Conservation (phyloP, 2,329 filamentous ascomycete species). For the Microsporum canis region DNA sequence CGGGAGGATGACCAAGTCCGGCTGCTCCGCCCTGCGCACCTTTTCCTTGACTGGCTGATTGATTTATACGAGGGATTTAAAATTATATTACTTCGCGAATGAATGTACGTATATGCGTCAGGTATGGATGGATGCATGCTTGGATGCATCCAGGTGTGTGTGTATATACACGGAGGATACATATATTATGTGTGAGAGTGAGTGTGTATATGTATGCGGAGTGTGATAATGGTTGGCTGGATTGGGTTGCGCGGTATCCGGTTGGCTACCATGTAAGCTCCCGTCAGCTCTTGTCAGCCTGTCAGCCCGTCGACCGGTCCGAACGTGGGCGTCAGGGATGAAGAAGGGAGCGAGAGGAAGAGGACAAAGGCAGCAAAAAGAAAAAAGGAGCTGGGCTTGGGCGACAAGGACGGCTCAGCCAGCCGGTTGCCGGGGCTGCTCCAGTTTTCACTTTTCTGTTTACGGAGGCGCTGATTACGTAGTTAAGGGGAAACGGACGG, state of each 20-base stretch:
- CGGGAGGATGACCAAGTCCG: neutral
- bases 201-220: neutral
- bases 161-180: too few species aligned
- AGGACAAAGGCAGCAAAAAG: neutral
- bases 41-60: neutral
- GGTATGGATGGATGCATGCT: neutral
- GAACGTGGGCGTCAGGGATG: conserved; percentile 2
- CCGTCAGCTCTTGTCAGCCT: neutral
- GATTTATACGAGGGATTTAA: neutral
- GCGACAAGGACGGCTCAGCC: neutral
- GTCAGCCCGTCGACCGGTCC: neutral
- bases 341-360: neutral
- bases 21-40: neutral
- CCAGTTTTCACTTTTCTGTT: neutral
- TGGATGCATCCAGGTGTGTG: too few species aligned
- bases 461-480: neutral
- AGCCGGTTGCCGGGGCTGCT: neutral
- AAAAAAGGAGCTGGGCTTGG: neutral
- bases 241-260: neutral
- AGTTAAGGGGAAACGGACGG: neutral
- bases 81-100: neutral
- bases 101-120: neutral
- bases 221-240: neutral
- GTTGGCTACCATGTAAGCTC: neutral
- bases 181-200: neutral